phyloP scores from a whole-genome alignment of 2,329 filamentous ascomycete species.

The Aspergillus spinulosporus region DNA sequence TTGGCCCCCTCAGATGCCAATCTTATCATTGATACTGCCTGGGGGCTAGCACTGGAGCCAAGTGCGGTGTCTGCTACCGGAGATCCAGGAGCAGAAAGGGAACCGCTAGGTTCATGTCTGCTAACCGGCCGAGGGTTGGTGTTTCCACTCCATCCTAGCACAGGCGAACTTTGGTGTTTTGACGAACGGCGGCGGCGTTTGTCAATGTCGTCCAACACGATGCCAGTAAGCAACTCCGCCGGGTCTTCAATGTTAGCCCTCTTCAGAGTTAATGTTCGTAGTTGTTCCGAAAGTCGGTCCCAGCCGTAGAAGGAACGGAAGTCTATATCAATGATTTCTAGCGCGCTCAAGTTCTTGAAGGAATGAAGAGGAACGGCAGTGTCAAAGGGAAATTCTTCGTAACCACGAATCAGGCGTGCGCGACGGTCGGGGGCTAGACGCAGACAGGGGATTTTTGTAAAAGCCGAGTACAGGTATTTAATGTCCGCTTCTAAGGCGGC shows the following conservation, averaged over 20 bases:
- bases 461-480: conserved; percentile 96
- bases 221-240: conserved; percentile 83
- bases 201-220: conserved; percentile 95
- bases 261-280: conserved; percentile 85
- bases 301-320: conserved; percentile 97
- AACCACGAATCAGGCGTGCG: conserved; percentile 84
- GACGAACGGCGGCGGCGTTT: conserved; percentile 83
- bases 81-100: conserved; percentile 68
- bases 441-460: conserved; percentile 95
- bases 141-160: conserved; percentile 62
- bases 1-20: conserved; percentile 57
- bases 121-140: conserved; percentile 62
- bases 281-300: conserved; percentile 88
- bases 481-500: conserved; percentile 80
- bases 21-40: conserved; percentile 50
- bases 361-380: conserved; percentile 93
- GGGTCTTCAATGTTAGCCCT: conserved; percentile 86
- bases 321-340: conserved; percentile 94
- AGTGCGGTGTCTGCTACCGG: conserved; percentile 53
- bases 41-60: conserved; percentile 52
- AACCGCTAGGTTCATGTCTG: conserved; percentile 66
- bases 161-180: conserved; percentile 79
- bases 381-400: conserved; percentile 97
- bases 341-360: conserved; percentile 92
- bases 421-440: conserved; percentile 89